Conservation (phyloP, 2,329 filamentous ascomycete genomes). For the Cryoendolithus antarcticus region DNA sequence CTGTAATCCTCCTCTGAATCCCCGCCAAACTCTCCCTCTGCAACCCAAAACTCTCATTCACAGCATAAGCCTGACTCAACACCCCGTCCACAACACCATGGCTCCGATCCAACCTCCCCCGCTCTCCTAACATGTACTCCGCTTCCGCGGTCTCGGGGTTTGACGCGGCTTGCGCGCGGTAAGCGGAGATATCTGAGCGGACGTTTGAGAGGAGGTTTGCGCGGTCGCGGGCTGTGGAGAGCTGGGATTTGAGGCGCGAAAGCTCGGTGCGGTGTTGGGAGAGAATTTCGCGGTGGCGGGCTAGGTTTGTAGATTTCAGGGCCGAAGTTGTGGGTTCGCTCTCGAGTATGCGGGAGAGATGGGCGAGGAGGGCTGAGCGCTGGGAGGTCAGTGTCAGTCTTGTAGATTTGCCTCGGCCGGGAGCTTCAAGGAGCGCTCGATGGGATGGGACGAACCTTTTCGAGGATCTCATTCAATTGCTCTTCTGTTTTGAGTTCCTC, state of each 20-base stretch:
- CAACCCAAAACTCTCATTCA: slow-evolving; percentile 78
- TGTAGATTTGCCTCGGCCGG: slow-evolving; percentile 5
- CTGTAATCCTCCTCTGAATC: slow-evolving; percentile 81
- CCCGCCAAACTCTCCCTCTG: slow-evolving; percentile 80
- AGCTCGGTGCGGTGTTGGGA: slow-evolving; percentile 77
- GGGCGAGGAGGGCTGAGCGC: slow-evolving; percentile 69
- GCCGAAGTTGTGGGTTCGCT: slow-evolving; percentile 86
- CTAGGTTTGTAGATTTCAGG: slow-evolving; percentile 92
- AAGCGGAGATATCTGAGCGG: slow-evolving; percentile 81
- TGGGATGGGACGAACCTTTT: slow-evolving; percentile 47
- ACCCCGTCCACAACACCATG: slow-evolving; percentile 83
- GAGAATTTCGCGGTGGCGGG: slow-evolving; percentile 82
- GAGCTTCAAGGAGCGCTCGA: neutral
- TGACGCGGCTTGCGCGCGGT: slow-evolving; percentile 43
- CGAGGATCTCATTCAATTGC: slow-evolving; percentile 72
- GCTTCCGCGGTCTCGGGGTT: slow-evolving; percentile 77
- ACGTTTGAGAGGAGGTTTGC: slow-evolving; percentile 86
- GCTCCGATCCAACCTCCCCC: slow-evolving; percentile 72
- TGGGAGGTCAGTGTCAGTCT: slow-evolving; percentile 26
- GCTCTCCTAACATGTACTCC: slow-evolving; percentile 94
- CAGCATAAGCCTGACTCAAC: slow-evolving; percentile 87
- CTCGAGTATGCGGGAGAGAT: slow-evolving; percentile 81
- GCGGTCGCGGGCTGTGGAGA: slow-evolving; percentile 69
- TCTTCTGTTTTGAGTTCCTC: slow-evolving; percentile 71
- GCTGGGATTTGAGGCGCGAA: slow-evolving; percentile 56